These are phyloP conservation scores for Ceratobasidium sp. DNA, from an alignment of 1,284 basidiomycete species.

Conservation along the genomic window DNA sequence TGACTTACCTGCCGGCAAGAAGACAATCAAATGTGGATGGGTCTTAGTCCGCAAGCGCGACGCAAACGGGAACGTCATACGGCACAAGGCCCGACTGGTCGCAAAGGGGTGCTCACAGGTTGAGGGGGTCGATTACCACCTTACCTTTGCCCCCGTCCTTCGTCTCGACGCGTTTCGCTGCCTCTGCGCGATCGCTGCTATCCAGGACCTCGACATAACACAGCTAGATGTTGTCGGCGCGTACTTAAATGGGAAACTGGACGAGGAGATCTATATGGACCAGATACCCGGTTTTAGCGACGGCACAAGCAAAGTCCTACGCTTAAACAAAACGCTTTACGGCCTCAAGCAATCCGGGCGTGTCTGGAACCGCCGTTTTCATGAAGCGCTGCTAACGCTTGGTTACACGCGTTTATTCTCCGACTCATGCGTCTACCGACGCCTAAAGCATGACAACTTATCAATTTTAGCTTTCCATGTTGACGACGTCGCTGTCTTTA, in stretches of 20 bases:
- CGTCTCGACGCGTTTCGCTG: slow-evolving; percentile 11
- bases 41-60: not conserved
- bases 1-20: slow-evolving; percentile 18
- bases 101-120: slow-evolving; percentile 22
- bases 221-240: slow-evolving; percentile 56
- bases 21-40: slow-evolving; percentile 14
- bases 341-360: slow-evolving; percentile 15
- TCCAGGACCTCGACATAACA: slow-evolving; percentile 55
- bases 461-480: slow-evolving; percentile 2
- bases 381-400: slow-evolving; percentile 7
- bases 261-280: slow-evolving; percentile 56
- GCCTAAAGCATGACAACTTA: not conserved
- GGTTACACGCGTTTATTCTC: slow-evolving; percentile 20
- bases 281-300: slow-evolving; percentile 16
- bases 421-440: slow-evolving; percentile 12
- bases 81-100: slow-evolving; percentile 1
- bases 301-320: not conserved
- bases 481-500: slow-evolving; percentile 15
- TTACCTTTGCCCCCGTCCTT: slow-evolving; percentile 20
- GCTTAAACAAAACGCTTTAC: not conserved
- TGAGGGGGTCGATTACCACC: slow-evolving; percentile 13
- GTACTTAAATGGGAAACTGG: slow-evolving; percentile 55
- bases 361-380: slow-evolving; percentile 5
- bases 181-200: slow-evolving; percentile 57
- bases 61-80: slow-evolving; percentile 6